Evolutionary conservation across 768 basidiomycete genomes (phyloP).

Genomic region (Leccinellum luteum): DNA sequence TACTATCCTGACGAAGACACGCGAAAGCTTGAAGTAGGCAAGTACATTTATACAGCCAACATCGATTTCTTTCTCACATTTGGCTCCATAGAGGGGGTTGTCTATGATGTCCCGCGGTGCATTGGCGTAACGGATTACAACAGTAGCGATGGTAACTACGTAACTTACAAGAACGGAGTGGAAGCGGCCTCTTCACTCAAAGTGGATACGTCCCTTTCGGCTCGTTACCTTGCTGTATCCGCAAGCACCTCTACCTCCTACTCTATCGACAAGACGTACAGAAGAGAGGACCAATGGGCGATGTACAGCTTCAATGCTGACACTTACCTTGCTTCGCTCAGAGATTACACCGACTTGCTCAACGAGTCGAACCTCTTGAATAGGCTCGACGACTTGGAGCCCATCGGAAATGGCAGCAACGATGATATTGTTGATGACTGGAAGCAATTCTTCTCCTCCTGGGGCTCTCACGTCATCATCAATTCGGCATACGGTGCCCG

Average conservation of each 20-base stretch:
- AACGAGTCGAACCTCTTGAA: not conserved
- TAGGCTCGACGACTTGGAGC: not conserved
- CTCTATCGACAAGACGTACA: not conserved
- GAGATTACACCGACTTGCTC: not conserved
- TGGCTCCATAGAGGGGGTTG: not conserved
- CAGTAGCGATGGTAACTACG: not conserved
- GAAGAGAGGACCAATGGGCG: not conserved
- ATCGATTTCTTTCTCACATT: not conserved
- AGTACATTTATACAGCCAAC: not conserved
- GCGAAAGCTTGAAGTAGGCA: not conserved
- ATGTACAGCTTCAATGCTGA: not conserved
- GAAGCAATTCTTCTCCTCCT: not conserved
- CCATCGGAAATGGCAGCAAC: not conserved
- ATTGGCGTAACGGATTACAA: not conserved
- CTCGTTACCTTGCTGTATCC: not conserved
- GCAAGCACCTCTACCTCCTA: not conserved
- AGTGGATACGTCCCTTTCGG: not conserved
- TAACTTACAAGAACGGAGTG: not conserved
- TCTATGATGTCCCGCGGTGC: not conserved
- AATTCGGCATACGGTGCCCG: not conserved
- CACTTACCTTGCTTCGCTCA: not conserved
- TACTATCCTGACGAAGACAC: not conserved
- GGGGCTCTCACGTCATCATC: not conserved
- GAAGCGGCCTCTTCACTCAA: not conserved
- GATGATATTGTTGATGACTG: not conserved